A percentile compares a stretch with the other conserved stretches of the same genome.
These are phyloP conservation scores for Phymatotrichopsis omnivora DNA, from an alignment of 2,329 filamentous ascomycete species.

Conservation along the genomic window DNA sequence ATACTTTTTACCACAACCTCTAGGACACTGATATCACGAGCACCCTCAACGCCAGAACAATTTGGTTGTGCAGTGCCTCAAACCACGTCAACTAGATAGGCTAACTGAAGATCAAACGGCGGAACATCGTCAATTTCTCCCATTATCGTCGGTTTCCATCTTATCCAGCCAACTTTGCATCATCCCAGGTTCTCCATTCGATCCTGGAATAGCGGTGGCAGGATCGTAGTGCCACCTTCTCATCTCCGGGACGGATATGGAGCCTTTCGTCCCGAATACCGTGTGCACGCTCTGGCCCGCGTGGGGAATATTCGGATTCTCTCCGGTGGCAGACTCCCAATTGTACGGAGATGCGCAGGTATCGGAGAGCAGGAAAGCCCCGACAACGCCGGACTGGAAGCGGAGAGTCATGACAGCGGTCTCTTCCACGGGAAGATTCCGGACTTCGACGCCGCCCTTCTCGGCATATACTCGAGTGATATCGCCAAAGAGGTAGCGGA, in stretches of 20 bases:
- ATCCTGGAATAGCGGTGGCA: too few species aligned
- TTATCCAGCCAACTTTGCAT: constrained; percentile 36
- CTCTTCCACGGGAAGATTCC: constrained; percentile 45
- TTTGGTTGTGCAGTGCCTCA: constrained; percentile 38
- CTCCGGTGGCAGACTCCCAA: constrained; percentile 49
- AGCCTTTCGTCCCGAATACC: constrained; percentile 45
- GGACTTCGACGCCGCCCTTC: constrained; percentile 36
- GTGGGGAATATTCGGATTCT: constrained; percentile 46
- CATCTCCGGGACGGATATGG: constrained; percentile 47
- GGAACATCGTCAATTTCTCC: constrained; percentile 31
- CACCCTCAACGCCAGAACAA: constrained; percentile 43
- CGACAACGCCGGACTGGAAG: constrained; percentile 46
- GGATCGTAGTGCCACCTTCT: constrained; percentile 42
- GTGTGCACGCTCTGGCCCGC: constrained; percentile 42
- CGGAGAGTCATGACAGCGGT: constrained; percentile 45
- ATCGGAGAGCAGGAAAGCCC: constrained; percentile 48
- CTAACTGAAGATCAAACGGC: constrained; percentile 46
- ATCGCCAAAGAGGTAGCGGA: constrained; percentile 48
- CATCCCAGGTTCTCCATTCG: too few species aligned
- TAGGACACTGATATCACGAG: constrained; percentile 45
- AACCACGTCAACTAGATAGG: constrained; percentile 44
- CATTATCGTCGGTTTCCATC: constrained; percentile 33
- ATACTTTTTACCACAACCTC: constrained; percentile 43
- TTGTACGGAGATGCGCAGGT: constrained; percentile 43
- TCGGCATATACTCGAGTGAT: constrained; percentile 46